Conservation (phyloP, 345 rosid species). For the Hibiscus mutabilis region DNA sequence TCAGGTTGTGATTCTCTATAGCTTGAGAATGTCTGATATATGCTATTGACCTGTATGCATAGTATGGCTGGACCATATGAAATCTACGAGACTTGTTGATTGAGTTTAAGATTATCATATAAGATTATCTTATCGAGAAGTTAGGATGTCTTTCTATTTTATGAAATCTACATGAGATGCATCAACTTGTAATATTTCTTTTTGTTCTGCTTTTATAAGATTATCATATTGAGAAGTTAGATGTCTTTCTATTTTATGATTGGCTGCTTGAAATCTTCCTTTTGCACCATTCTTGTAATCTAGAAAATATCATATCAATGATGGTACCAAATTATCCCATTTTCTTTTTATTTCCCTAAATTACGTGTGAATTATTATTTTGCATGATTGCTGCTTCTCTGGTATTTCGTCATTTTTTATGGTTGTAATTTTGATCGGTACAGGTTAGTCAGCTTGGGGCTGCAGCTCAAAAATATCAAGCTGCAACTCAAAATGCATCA, state of each 20-base stretch:
- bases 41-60: slow-evolving; percentile 2
- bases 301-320: neutral
- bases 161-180: neutral
- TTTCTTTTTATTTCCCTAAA: neutral
- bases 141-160: no score
- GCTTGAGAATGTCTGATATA: neutral
- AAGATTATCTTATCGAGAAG: no score
- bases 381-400: neutral
- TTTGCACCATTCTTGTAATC: neutral
- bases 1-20: slow-evolving; percentile 43
- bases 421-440: slow-evolving; percentile 9
- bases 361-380: neutral
- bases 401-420: neutral
- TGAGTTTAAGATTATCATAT: no score
- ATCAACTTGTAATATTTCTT: neutral
- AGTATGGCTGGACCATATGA: neutral
- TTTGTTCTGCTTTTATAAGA: slow-evolving; percentile 3
- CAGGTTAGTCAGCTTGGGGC: slow-evolving; percentile 92
- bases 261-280: neutral
- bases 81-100: neutral
- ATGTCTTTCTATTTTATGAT: neutral
- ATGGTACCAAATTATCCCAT: neutral
- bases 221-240: neutral
- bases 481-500: slow-evolving; percentile 79
- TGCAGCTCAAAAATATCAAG: slow-evolving; percentile 89